A percentile compares a stretch with the other conserved stretches of the same genome.
These are phyloP conservation scores for Forsythia viridissima DNA, from an alignment of 257 asterid species.

Conservation along the genomic window DNA sequence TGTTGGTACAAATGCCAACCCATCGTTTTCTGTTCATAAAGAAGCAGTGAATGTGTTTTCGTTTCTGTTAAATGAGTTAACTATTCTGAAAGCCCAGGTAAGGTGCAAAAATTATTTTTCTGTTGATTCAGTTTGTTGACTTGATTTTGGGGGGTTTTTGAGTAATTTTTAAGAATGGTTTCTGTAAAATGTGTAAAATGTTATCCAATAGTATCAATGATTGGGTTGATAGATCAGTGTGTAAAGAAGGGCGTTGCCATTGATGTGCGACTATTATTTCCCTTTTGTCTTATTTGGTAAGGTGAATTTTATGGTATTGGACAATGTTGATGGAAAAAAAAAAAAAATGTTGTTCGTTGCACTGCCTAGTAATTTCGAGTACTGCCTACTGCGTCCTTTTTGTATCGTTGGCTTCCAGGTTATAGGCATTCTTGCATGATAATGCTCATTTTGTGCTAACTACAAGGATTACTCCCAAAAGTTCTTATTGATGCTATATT, in stretches of 20 bases:
- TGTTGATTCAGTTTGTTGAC: neutral
- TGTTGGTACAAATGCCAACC: constrained; percentile 31
- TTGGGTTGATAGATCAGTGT: neutral
- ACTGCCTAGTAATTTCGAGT: neutral
- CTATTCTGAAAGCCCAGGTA: constrained; percentile 26
- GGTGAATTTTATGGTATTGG: too few relatives aligned
- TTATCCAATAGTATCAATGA: neutral
- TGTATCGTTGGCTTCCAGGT: neutral
- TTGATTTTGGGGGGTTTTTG: neutral
- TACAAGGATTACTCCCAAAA: neutral
- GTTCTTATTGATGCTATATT: neutral
- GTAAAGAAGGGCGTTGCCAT: neutral
- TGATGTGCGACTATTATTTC: neutral
- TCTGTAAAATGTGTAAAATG: neutral
- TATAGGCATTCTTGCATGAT: neutral
- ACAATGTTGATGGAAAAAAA: too few relatives aligned
- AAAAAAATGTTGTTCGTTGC: neutral
- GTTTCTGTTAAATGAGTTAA: constrained; percentile 15
- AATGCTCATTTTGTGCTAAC: neutral
- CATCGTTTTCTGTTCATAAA: constrained; percentile 27
- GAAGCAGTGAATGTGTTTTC: constrained; percentile 21
- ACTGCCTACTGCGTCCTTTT: neutral
- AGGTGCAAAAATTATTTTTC: neutral
- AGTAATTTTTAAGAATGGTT: neutral
- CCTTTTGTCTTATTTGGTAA: neutral